phyloP scores from a whole-genome alignment of 1,139 yeast genomes.

The Ashbya aceris region DNA sequence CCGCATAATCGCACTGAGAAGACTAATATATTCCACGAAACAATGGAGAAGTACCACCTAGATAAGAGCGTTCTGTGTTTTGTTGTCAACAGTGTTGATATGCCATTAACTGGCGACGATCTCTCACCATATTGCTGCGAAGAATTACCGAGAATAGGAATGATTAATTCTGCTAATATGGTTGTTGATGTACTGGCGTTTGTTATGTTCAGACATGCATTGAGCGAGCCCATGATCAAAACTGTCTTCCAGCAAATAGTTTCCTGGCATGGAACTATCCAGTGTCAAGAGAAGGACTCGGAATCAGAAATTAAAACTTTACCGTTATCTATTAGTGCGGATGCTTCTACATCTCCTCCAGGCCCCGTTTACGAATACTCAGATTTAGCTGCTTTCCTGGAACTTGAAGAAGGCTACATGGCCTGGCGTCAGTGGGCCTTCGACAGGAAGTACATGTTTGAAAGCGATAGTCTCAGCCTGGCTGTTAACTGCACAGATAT shows the following conservation, averaged over 20 bases:
- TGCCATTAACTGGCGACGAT: background rate
- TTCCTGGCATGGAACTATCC: background rate
- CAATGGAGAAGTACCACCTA: background rate
- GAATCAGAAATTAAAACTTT: background rate
- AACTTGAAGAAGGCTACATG: background rate
- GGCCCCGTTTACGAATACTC: background rate
- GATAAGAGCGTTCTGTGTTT: constrained; percentile 1
- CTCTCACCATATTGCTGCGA: background rate
- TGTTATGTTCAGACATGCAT: constrained; percentile 1
- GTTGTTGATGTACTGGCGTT: constrained; percentile 1
- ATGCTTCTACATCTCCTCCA: too few relatives aligned
- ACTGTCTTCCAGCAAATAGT: background rate
- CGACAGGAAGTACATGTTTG: background rate
- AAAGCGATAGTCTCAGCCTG: background rate
- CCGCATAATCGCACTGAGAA: background rate
- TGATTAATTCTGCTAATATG: background rate
- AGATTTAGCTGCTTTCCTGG: background rate
- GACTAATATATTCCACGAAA: constrained; percentile 1
- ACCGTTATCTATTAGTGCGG: too few relatives aligned
- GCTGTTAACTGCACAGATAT: background rate
- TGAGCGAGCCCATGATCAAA: background rate
- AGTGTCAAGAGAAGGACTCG: background rate
- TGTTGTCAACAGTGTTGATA: constrained; percentile 1
- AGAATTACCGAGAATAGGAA: background rate
- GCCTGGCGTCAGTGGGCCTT: constrained; percentile 1